Evolutionary conservation across 2,329 filamentous ascomycete genomes (phyloP), one percentile per base, ranked within the genome.

Genomic region (Talaromyces atroroseus): DNA sequence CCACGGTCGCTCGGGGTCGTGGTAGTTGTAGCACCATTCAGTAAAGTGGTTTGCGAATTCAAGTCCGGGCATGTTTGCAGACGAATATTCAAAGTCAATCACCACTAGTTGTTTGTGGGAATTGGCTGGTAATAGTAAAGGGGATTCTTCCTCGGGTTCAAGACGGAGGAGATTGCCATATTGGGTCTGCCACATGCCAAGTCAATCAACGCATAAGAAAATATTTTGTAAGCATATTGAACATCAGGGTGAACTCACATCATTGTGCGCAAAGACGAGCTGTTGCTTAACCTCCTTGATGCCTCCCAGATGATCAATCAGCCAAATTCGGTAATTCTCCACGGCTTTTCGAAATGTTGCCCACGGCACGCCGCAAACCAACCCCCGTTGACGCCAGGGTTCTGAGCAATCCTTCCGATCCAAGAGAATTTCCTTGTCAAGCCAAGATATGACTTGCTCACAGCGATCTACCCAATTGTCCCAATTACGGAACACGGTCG

Each of bases 1-100:
- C 75, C 83, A 84, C 0, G 90, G 78, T 32, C 74, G 75, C 26
- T 78, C 75, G 2, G 83, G 73, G 68, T 94, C 86, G 69, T 96
- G 92, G 73, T 99, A 99, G 74, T 99, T 92, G 79, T 97, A 97
- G 64, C 90, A 89, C 94, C 94, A 99, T 74, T 99, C 94, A 1
- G 90, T 89, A 73, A 99, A 99, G 73, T 99, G 94, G 71, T 99
- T 99, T 57, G 91, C 94, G 69, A 99, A 97, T 72, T 99, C 94
- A 16, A 90, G 79, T 1, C 91, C 94, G 0, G 85, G 85, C 0
- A 86, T 80, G 69, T 97, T 99, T 57, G 92, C 91, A 2, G 87
- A 92, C 1, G 94, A 89, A 69, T 99, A 99, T 68, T 99, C 94
- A 66, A 99, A 99, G 71, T 99, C 94, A 66, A 99, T 99, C 61